Conservation (phyloP, 2,329 filamentous ascomycete species). For the Cytospora schulzeri region DNA sequence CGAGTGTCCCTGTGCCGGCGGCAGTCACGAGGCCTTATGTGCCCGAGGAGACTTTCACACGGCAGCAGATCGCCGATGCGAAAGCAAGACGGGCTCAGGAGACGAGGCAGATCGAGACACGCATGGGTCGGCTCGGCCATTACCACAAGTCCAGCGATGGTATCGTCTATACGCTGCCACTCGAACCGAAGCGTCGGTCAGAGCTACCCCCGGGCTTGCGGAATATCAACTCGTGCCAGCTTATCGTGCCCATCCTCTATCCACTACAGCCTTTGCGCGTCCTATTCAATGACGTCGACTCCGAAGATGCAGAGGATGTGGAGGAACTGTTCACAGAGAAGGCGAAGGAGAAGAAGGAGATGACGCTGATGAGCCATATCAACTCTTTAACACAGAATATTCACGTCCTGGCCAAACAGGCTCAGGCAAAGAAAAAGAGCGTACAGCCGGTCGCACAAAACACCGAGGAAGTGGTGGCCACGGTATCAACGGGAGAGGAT, state of each 20-base stretch:
- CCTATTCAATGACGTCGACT: slow-evolving; percentile 64
- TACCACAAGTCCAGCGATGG: slow-evolving; percentile 73
- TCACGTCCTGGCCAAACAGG: slow-evolving; percentile 64
- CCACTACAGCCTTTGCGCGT: slow-evolving; percentile 69
- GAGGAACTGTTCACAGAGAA: slow-evolving; percentile 67
- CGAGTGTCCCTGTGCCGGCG: slow-evolving; percentile 1
- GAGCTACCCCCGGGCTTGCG: slow-evolving; percentile 65
- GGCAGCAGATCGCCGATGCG: slow-evolving; percentile 63
- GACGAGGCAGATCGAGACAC: slow-evolving; percentile 72
- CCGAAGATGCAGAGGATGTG: slow-evolving; percentile 61
- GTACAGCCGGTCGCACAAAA: slow-evolving; percentile 27
- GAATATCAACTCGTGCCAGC: slow-evolving; percentile 62
- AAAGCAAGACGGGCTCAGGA: slow-evolving; percentile 66
- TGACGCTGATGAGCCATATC: slow-evolving; percentile 71
- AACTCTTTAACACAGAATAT: slow-evolving; percentile 76
- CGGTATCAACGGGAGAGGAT: slow-evolving; percentile 31
- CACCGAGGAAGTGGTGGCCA: slow-evolving; percentile 27
- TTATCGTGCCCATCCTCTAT: slow-evolving; percentile 72
- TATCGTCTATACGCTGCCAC: slow-evolving; percentile 68
- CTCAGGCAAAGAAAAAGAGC: slow-evolving; percentile 34
- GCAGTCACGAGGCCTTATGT: slow-evolving; percentile 37
- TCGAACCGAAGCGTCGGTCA: slow-evolving; percentile 64
- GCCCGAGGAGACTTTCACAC: slow-evolving; percentile 54
- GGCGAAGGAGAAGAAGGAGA: slow-evolving; percentile 56
- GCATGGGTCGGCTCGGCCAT: slow-evolving; percentile 67